Base-by-base conservation (phyloP, 129 eudicot genomes). In the Arctium lappa region DNA sequence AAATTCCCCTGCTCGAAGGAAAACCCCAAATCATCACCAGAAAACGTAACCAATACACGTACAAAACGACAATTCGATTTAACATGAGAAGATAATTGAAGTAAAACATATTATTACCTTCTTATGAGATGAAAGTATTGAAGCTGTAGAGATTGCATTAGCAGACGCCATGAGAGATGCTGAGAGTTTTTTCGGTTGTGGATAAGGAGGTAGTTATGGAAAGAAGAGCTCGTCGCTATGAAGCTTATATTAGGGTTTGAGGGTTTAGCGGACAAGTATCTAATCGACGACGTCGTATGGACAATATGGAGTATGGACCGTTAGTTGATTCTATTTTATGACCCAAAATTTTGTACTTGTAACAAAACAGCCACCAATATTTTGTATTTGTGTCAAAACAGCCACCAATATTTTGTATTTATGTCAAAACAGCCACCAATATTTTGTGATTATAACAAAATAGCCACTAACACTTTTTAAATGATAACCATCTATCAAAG, bases 101-200 rank as follows among this genome's bases (percentile, higher is more conserved):
- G 27, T 39, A 39, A 33, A 69, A 9, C 7, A 27, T 11, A 39
- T 22, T 2, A 12, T 22, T 91, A 89, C 93, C 80, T 88, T 87
- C 53, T 78, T 86, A n/a, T 83, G 88, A 1, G 92, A 75, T 0
- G 92, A 82, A 27, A 91, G 83, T 63, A 91, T 85, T 31, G 97
- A 91, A 75, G 97, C 83, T 0, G 97, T 89, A 27, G 94, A 89
- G 80, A 93, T 86, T 8, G 92, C 94, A 84, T 91, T 93, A 6
- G 95, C 91, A 6, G 97, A 93, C 56, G 97, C 92, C 97, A 93
- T 93, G 53, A 53, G 65, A 40, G 39, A 63, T 31, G 31, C 6
- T 80, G 38, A 1, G 81, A 31, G 77, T 11, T 33, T 1, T 32
- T 63, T 80, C 18, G 30, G 83, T 36, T 40, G 81, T 72, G 84